Evolutionary conservation across 2,329 filamentous ascomycete species (phyloP).

Genomic region (Epichloe coenophiala): DNA sequence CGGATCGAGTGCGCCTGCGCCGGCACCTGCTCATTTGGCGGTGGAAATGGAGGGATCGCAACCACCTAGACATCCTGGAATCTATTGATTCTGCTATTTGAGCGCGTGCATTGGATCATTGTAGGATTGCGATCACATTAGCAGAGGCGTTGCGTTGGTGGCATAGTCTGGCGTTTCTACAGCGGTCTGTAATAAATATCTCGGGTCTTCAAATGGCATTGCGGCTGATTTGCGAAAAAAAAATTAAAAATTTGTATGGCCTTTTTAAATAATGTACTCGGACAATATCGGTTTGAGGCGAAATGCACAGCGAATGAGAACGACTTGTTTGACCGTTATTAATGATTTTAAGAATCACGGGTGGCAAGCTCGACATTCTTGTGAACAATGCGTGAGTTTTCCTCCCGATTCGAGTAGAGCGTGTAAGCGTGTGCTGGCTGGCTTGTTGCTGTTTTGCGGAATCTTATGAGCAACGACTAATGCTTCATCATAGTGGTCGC

Average conservation of each 20-base stretch:
- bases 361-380: slow-evolving; percentile 41
- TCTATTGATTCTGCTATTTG: neutral
- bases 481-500: slow-evolving; percentile 25
- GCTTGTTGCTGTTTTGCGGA: neutral
- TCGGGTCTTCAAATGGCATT: too few relatives aligned
- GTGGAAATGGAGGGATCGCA: slow-evolving; percentile 7
- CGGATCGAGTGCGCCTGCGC: neutral
- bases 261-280: too few relatives aligned
- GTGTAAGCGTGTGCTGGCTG: too few relatives aligned
- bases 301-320: too few relatives aligned
- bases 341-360: slow-evolving; percentile 24
- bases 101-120: too few relatives aligned
- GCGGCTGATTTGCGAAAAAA: too few relatives aligned
- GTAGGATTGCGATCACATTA: neutral
- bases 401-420: neutral
- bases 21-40: neutral
- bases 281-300: too few relatives aligned
- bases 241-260: too few relatives aligned
- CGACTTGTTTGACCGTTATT: too few relatives aligned
- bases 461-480: neutral
- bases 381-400: slow-evolving; percentile 42
- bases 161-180: neutral
- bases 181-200: too few relatives aligned
- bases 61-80: neutral
- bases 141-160: neutral